These are phyloP conservation scores for Candida easanensis DNA, from an alignment of 805 yeast species.

Conservation along the genomic window DNA sequence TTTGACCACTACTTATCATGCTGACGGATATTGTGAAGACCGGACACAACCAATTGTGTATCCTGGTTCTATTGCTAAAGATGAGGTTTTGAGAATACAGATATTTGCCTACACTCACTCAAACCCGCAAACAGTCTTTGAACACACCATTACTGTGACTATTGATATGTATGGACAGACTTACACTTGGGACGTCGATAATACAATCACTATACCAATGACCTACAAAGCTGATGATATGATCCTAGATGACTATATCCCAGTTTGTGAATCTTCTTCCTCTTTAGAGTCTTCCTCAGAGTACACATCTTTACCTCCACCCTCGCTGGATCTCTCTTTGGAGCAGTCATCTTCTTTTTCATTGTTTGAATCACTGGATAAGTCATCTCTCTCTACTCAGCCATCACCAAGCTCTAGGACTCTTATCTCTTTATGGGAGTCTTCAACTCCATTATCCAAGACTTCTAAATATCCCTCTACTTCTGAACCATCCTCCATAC, in stretches of 20 bases:
- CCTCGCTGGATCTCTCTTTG: too few relatives aligned
- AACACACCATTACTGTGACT: background rate
- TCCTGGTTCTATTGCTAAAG: background rate
- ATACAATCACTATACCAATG: background rate
- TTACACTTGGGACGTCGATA: background rate
- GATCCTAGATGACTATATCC: background rate
- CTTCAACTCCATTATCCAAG: too few relatives aligned
- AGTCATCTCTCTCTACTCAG: too few relatives aligned
- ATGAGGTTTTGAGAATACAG: background rate
- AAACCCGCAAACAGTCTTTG: background rate
- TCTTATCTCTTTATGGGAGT: too few relatives aligned
- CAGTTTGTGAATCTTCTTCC: background rate
- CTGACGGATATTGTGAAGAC: background rate
- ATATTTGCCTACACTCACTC: background rate
- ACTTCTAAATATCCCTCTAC: too few relatives aligned
- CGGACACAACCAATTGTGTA: background rate
- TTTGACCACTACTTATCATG: background rate
- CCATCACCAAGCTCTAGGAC: too few relatives aligned
- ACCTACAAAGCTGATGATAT: background rate
- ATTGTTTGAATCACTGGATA: too few relatives aligned
- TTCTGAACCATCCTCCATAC: too few relatives aligned
- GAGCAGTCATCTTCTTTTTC: too few relatives aligned
- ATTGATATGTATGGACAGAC: background rate
- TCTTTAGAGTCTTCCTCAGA: too few relatives aligned
- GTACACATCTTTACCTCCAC: too few relatives aligned